Base-by-base conservation (phyloP, 345 rosid genomes). In the Corymbia maculata region DNA sequence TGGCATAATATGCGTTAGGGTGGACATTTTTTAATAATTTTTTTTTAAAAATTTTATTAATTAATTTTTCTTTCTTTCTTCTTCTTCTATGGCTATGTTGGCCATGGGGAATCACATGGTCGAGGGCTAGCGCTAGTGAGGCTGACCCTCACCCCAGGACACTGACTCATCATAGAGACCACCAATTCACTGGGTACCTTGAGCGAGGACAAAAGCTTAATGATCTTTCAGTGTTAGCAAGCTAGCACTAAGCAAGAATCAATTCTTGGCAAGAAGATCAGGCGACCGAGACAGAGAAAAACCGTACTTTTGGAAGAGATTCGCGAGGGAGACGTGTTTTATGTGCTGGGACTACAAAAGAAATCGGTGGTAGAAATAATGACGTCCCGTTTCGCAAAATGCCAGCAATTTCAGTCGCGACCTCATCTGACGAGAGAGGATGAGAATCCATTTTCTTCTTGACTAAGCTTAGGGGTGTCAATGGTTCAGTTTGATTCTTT, bases 281-380 rank as follows among this genome's bases (percentile, higher is more conserved):
- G 92, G 93, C 85, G 93, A 93, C 53, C 88, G 91, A 52, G 96
- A 93, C 45, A 94, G 91, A 90, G 98, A 88, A 88, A 97, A 94
- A 11, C 97, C 97, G 86, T 93, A 93, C 92, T 95, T 94, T 88
- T 91, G 94, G 85, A 96, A 94, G 70, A 97, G 94, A 93, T 93
- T 94, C 42, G 95, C 93, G 26, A 95, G 92, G 13, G 93, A 88
- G 87, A 95, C 87, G 53, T 88, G 95, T 79, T 93, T 93, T 88
- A 93, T 89, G 82, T 92, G 89, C 5, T 89, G 90, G 52, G 93
- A 92, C 44, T 89, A 89, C 30, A 91, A 88, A 57, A 89, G 79
- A 61, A 55, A 86, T 45, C 66, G 66, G 66, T 36, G 42, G 42
- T 36, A 68, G 79, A 32, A 9, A 15, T 32, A 68, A 68, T 3